phyloP scores from a whole-genome alignment of 768 basidiomycete genomes.

The Plicaturopsis crispa region DNA sequence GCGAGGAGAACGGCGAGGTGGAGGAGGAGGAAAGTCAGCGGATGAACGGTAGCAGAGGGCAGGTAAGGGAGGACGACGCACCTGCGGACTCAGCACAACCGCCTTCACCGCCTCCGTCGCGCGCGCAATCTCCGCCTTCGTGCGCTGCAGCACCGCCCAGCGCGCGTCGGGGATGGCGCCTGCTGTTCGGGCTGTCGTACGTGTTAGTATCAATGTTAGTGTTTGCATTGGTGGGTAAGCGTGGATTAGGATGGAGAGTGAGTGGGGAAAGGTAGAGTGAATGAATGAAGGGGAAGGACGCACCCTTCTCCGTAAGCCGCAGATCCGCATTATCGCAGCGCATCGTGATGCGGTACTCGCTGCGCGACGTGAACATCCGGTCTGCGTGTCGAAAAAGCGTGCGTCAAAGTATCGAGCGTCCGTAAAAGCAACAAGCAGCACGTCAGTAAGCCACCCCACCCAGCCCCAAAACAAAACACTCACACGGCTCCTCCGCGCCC shows the following conservation, averaged over 20 bases:
- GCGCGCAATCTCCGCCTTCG: slow-evolving; percentile 23
- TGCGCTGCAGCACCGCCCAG: slow-evolving; percentile 29
- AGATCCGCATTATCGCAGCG: slow-evolving; percentile 86
- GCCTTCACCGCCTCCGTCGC: slow-evolving; percentile 27
- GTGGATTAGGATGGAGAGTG: too few relatives aligned
- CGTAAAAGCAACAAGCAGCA: too few relatives aligned
- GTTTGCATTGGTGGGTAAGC: too few relatives aligned
- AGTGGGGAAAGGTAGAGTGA: too few relatives aligned
- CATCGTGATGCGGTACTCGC: slow-evolving; percentile 84
- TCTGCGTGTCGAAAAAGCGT: slow-evolving; percentile 33
- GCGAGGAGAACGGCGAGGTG: too few relatives aligned
- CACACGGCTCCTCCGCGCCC: slow-evolving; percentile 89
- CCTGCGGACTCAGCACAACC: slow-evolving; percentile 33
- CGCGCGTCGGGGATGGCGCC: slow-evolving; percentile 37
- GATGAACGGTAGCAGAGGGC: background rate
- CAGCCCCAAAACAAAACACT: slow-evolving; percentile 15
- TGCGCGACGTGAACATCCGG: slow-evolving; percentile 89
- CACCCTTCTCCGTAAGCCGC: slow-evolving; percentile 72
- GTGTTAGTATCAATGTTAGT: too few relatives aligned
- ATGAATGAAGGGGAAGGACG: too few relatives aligned
- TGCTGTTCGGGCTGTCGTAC: slow-evolving; percentile 29
- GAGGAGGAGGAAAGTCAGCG: slow-evolving; percentile 1
- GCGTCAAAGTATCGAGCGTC: too few relatives aligned
- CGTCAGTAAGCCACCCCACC: background rate
- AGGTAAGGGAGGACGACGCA: slow-evolving; percentile 12